Evolutionary conservation across 192 early-diverging fungal genomes (phyloP).

Genomic region (Podila horticola): DNA sequence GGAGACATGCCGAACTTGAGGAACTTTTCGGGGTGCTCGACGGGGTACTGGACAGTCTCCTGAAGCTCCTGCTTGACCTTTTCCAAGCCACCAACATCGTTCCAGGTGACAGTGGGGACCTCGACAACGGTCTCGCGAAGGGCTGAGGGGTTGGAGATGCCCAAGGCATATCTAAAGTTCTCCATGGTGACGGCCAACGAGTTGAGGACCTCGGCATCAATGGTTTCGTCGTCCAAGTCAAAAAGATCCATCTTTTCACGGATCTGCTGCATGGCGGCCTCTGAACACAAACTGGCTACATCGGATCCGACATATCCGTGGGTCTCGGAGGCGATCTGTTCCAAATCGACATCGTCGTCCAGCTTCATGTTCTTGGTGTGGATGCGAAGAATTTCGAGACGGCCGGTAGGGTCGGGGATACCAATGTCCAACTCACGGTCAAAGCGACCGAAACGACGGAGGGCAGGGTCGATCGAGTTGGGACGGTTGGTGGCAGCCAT

Average conservation of each 20-base stretch:
- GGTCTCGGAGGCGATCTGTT: conserved; percentile 96
- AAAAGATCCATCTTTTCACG: conserved; percentile 99
- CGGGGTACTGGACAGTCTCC: conserved; percentile 99
- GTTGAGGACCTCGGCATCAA: conserved; percentile 97
- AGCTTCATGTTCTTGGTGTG: conserved; percentile 99
- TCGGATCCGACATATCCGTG: conserved; percentile 99
- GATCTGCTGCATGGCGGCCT: conserved; percentile 99
- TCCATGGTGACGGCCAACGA: conserved; percentile 96
- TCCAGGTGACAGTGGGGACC: conserved; percentile 94
- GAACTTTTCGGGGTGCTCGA: conserved; percentile 99
- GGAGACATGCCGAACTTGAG: conserved; percentile 99
- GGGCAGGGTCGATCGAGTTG: conserved; percentile 97
- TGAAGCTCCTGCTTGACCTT: conserved; percentile 98
- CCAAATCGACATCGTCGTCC: conserved; percentile 96
- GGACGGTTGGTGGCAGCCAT: conserved; percentile 99
- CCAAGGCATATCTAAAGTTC: conserved; percentile 96
- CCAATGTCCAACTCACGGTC: conserved; percentile 99
- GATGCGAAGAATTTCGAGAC: conserved; percentile 98
- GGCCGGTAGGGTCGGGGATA: conserved; percentile 97
- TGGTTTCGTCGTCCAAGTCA: conserved; percentile 98
- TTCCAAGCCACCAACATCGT: conserved; percentile 97
- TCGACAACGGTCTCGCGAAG: conserved; percentile 98
- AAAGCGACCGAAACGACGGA: conserved; percentile 98
- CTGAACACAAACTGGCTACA: conserved; percentile 96
- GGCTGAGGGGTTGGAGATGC: conserved; percentile 96